phyloP scores from a whole-genome alignment of 257 asterid species.

The Oldenlandia corymbosa region DNA sequence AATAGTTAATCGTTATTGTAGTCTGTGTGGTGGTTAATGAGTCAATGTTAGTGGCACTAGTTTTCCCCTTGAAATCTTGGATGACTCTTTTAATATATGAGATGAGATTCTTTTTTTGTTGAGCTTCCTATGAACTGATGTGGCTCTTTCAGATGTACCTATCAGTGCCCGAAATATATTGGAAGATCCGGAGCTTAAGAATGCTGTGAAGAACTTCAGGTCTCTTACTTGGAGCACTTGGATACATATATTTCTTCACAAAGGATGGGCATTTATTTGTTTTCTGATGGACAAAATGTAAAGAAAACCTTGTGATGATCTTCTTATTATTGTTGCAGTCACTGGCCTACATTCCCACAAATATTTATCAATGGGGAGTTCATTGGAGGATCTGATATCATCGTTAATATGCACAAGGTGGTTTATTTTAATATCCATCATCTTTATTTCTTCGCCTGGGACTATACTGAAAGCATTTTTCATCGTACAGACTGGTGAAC shows the following conservation, averaged over 20 bases:
- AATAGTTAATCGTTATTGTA: background rate
- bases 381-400: conserved; percentile 95
- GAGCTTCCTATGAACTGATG: conserved; percentile 16
- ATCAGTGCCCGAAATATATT: conserved; percentile 78
- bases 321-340: conserved; percentile 42
- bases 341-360: conserved; percentile 98
- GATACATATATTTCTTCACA: too few species aligned
- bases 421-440: background rate
- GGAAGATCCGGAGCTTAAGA: conserved; percentile 77
- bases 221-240: too few species aligned
- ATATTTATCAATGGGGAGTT: conserved; percentile 91
- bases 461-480: conserved; percentile 13
- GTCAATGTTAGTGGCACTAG: background rate
- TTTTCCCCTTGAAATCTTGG: background rate
- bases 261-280: background rate
- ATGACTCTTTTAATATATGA: background rate
- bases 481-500: conserved; percentile 65
- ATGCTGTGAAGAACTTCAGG: conserved; percentile 82
- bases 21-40: background rate
- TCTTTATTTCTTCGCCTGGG: background rate
- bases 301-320: background rate
- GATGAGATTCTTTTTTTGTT: background rate
- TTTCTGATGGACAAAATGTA: background rate
- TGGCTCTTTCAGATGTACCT: conserved; percentile 57
- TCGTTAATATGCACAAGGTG: conserved; percentile 94